Conservation (phyloP, 2,329 filamentous ascomycete genomes). For the Trichoderma simmonsii region DNA sequence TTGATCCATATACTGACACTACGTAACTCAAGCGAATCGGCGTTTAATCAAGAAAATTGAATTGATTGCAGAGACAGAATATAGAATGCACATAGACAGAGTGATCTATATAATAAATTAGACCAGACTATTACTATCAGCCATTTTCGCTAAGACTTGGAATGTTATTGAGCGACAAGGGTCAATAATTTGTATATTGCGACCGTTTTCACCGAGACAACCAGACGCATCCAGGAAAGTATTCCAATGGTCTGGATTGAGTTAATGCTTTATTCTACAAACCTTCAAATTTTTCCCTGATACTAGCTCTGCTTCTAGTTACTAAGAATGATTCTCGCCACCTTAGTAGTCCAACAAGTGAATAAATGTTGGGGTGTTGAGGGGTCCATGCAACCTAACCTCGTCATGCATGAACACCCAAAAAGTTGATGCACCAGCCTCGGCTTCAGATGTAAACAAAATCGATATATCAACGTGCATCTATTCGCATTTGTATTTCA, state of each 20-base stretch:
- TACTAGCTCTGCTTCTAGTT: background rate
- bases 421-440: background rate
- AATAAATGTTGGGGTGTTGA: constrained; percentile 3
- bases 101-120: too few relatives aligned
- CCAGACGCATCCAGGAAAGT: background rate
- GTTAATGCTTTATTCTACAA: background rate
- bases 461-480: background rate
- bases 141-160: background rate
- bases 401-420: background rate
- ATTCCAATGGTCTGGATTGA: background rate
- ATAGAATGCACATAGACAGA: background rate
- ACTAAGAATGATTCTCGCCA: background rate
- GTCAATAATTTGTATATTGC: background rate
- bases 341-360: background rate
- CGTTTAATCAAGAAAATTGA: background rate
- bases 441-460: background rate
- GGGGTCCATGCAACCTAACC: background rate
- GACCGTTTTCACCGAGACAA: background rate
- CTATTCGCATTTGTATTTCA: background rate
- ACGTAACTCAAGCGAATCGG: background rate
- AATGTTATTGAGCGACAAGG: background rate
- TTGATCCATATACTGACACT: constrained; percentile 54
- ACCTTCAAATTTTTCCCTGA: background rate
- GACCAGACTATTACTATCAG: background rate
- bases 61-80: background rate